A percentile compares a stretch with the other conserved stretches of the same genome.
Evolutionary conservation across 192 early-diverging fungal genomes (phyloP).

Genomic region (Coemansia reversa): DNA sequence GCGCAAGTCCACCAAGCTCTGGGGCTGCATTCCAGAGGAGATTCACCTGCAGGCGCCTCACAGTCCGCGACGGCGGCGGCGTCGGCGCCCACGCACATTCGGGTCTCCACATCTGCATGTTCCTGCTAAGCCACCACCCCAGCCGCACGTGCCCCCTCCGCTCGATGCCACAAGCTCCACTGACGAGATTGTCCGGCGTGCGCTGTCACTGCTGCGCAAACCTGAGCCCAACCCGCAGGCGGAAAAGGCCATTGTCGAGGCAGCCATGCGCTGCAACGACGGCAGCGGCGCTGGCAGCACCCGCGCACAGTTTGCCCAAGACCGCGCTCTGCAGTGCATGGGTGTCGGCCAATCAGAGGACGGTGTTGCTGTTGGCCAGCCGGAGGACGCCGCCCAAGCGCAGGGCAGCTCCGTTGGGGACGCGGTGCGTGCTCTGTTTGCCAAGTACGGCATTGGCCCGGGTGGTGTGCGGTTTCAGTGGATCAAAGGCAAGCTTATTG

Average conservation of each 20-base stretch:
- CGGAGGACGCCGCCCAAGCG: background rate
- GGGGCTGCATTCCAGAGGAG: slow-evolving; percentile 54
- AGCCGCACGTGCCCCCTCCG: background rate
- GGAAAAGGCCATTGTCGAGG: slow-evolving; percentile 50
- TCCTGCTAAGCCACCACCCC: background rate
- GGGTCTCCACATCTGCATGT: background rate
- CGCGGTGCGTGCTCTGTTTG: slow-evolving; percentile 45
- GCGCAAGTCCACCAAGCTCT: slow-evolving; percentile 56
- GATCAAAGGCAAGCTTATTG: slow-evolving; percentile 76
- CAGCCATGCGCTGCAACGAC: slow-evolving; percentile 45
- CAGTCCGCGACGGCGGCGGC: background rate
- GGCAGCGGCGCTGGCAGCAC: slow-evolving; percentile 31
- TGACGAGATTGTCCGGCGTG: slow-evolving; percentile 52
- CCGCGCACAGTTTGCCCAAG: slow-evolving; percentile 47
- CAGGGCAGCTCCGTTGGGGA: slow-evolving; percentile 17
- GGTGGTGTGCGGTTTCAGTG: slow-evolving; percentile 60
- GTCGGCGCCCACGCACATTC: background rate
- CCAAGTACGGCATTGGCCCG: slow-evolving; percentile 37
- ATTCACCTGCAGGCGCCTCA: slow-evolving; percentile 32
- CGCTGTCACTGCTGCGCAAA: slow-evolving; percentile 49
- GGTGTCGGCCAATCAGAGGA: background rate
- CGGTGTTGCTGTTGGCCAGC: background rate
- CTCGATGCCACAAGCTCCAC: background rate
- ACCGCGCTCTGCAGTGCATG: slow-evolving; percentile 27
- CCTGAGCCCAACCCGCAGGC: slow-evolving; percentile 52